Evolutionary conservation across 768 basidiomycete species (phyloP), one percentile per base, ranked within the genome.

Genomic region (Termitomyces sp.): DNA sequence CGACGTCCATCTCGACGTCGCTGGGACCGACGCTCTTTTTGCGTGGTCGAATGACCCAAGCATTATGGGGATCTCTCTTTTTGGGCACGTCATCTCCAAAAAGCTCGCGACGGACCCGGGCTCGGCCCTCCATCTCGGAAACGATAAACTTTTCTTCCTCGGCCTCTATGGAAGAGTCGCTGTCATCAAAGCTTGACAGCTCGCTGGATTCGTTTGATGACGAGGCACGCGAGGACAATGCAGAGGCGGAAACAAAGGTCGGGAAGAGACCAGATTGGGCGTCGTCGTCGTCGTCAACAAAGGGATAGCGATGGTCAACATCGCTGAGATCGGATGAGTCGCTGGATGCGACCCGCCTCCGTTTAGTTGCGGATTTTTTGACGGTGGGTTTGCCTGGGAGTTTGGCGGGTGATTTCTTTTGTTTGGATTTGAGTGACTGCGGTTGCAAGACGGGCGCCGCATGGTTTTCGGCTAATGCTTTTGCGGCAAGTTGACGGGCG

Each of bases 11-110:
- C 59, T 86, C 86, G 32, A 75, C 82, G 66, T 86, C 87, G 60
- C 83, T 86, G 5, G 73, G 74, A 32, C 81, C 85, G n/a, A 88
- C 87, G 68, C 89, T 90, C 68, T 79, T 84, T 70, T 87, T 87
- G 63, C 90, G 81, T 12, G 89, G 83, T 36, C 82, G 79, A 57
- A 90, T 88, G 64, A 89, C 80, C 90, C 90, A 91, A 63, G 81
- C 81, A 56, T 82, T 80, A 63, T 79, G 77, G 12, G 71, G 63
- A 67, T 67, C 75, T 63, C 73, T 70, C 66, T 75, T 82, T 66
- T 76, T 78, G 63, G 68, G 72, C 4, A 66, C 68, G 20, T 83
- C 81, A 36, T 84, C 81, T 50, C 84, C 84, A 56, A 89, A 72
- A 36, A 87, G 74, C 70, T 89, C 86, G 54, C 86, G 82, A 51